Evolutionary conservation across 2,329 filamentous ascomycete species (phyloP).

Genomic region (Cytospora leucostoma): DNA sequence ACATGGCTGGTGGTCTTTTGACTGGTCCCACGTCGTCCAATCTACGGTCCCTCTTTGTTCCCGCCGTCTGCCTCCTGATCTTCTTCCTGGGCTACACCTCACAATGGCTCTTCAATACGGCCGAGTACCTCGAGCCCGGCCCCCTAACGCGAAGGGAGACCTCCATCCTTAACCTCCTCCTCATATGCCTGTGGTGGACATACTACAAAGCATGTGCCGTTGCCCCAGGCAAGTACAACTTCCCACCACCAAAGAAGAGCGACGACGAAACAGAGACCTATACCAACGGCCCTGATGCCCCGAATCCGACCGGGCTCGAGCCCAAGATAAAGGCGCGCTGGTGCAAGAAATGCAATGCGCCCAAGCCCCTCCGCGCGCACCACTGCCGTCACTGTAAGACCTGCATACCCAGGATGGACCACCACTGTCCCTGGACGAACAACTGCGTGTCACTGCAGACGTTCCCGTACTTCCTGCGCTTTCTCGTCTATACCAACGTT

Average conservation of each 20-base stretch:
- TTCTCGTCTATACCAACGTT: conserved; percentile 68
- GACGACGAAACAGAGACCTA: conserved; percentile 1
- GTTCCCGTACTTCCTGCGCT: conserved; percentile 80
- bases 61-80: conserved; percentile 66
- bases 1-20: conserved; percentile 28
- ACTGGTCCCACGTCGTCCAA: conserved; percentile 43
- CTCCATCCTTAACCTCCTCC: conserved; percentile 65
- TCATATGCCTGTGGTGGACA: conserved; percentile 66
- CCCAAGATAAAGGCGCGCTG: conserved; percentile 48
- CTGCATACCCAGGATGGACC: conserved; percentile 81
- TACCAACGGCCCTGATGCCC: not conserved
- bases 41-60: conserved; percentile 65
- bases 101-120: conserved; percentile 67
- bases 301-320: conserved; percentile 29
- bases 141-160: conserved; percentile 60
- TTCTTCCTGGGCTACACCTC: conserved; percentile 71
- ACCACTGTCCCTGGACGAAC: conserved; percentile 82
- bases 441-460: conserved; percentile 84
- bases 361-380: conserved; percentile 76
- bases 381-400: conserved; percentile 77
- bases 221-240: conserved; percentile 58
- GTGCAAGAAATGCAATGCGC: conserved; percentile 75
- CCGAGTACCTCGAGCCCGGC: conserved; percentile 59
- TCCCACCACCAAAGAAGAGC: conserved; percentile 34
- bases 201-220: conserved; percentile 65